Base-by-base conservation (phyloP, 768 basidiomycete species). In the Postia placenta region DNA sequence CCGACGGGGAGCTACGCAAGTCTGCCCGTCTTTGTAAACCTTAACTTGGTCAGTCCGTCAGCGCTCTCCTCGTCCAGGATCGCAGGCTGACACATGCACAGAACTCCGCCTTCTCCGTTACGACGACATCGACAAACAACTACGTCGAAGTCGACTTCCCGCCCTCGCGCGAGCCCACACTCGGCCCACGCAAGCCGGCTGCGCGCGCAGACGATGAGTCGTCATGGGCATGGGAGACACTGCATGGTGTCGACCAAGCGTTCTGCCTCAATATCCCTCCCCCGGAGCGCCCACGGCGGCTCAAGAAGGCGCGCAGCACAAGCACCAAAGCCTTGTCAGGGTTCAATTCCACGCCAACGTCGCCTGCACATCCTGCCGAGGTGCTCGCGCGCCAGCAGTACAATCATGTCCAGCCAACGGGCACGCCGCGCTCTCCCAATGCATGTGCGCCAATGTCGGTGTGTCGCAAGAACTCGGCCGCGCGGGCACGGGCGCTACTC, bases 81-180 rank as follows among this genome's bases (percentile, higher is more conserved):
- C 26, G 24, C 11, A 11, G 5, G 17, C 19, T 5, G 42, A 11
- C 22, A 14, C 45, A 30, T n/a, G 7, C 24, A 17, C 35, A 67
- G 66, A 62, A 56, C 26, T 67, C 66, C 5, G 59, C 64, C 4
- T 67, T 68, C 49, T 67, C 66, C 24, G 60, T 67, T 14, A 64
- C 67, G 41, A 67, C 67, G n/a, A 66, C 67, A 3, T 68, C 67
- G 23, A 68, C 67, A 6, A 64, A 62, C 15, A 56, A 58, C 23
- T 68, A 67, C 47, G 60, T 68, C 48, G 64, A 66, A 48, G 60
- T 68, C 52, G 57, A 56, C 48, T 44, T 50, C 30, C 60, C 57
- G 5, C 50, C 55, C 9, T 37, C 26, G 15, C 22, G 38, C 20
- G 28, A 19, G 17, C 39, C 28, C 11, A n/a, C n/a, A n/a, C n/a